These are phyloP conservation scores for Crithidia brevicula DNA, from an alignment of 208 protist species.

Conservation along the genomic window DNA sequence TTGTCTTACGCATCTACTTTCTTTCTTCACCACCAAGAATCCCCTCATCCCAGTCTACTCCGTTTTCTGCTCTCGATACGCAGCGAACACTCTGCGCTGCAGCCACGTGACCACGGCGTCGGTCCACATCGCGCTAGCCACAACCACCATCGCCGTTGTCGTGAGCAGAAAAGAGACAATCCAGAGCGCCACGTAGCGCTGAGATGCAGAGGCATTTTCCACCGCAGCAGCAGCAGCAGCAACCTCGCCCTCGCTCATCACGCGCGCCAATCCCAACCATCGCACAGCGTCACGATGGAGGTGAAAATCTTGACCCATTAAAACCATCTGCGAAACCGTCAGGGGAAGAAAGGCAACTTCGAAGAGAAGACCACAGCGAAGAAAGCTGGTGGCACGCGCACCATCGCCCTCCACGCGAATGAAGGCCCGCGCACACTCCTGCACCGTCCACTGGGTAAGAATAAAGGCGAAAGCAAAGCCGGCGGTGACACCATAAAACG, in stretches of 20 bases:
- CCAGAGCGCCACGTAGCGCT: slow-evolving; percentile 5
- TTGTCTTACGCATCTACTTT: neutral
- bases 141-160: slow-evolving; percentile 1
- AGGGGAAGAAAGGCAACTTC: slow-evolving; percentile 5
- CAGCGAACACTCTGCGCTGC: slow-evolving; percentile 6
- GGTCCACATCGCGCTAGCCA: slow-evolving; percentile 11
- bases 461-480: slow-evolving; percentile 25
- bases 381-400: neutral
- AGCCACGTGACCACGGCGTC: slow-evolving; percentile 6
- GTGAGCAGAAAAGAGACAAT: slow-evolving; percentile 14
- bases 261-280: neutral
- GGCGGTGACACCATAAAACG: slow-evolving; percentile 13
- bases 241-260: neutral
- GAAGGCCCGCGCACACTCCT: neutral
- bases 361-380: slow-evolving; percentile 3
- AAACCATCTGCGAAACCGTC: slow-evolving; percentile 1
- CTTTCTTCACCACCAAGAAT: neutral
- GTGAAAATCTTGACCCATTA: slow-evolving; percentile 6
- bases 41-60: too few relatives aligned
- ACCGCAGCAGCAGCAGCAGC: neutral
- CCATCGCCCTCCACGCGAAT: neutral
- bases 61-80: neutral
- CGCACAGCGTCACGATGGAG: neutral
- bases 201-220: neutral
- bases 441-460: slow-evolving; percentile 8